Evolutionary conservation across 768 basidiomycete genomes (phyloP).

Genomic region (Daedalea quercina): DNA sequence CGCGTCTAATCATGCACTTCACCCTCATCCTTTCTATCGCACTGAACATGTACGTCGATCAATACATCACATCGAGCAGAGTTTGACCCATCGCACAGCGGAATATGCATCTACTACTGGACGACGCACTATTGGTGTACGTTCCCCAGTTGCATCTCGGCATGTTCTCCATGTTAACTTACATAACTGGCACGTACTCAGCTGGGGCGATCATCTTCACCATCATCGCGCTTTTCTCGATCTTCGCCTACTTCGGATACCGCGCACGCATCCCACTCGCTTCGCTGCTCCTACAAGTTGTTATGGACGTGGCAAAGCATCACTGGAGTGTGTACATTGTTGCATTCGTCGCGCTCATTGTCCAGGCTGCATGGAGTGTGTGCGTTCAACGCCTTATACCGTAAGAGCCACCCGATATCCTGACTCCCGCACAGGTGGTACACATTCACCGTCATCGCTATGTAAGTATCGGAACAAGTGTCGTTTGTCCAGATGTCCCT

Average conservation of each 20-base stretch:
- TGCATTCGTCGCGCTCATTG: constrained; percentile 58
- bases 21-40: constrained; percentile 58
- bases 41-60: constrained; percentile 50
- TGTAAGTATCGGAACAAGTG: constrained; percentile 32
- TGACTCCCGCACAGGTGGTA: constrained; percentile 48
- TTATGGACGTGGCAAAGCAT: constrained; percentile 81
- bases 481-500: background rate
- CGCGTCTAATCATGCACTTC: constrained; percentile 70
- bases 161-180: background rate
- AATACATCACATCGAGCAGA: background rate
- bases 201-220: constrained; percentile 84
- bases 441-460: constrained; percentile 70
- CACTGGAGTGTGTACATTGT: constrained; percentile 78
- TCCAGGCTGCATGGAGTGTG: constrained; percentile 68
- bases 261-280: constrained; percentile 73
- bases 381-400: constrained; percentile 26
- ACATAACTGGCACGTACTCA: constrained; percentile 18
- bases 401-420: constrained; percentile 3
- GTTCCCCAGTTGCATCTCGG: constrained; percentile 18
- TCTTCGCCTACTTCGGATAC: constrained; percentile 70
- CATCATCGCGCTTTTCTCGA: constrained; percentile 67
- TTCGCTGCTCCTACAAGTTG: constrained; percentile 70
- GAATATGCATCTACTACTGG: constrained; percentile 72
- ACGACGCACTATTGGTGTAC: constrained; percentile 62
- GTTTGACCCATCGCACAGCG: constrained; percentile 33